Conservation (phyloP, 805 yeast species). For the Starmerella sp. region DNA sequence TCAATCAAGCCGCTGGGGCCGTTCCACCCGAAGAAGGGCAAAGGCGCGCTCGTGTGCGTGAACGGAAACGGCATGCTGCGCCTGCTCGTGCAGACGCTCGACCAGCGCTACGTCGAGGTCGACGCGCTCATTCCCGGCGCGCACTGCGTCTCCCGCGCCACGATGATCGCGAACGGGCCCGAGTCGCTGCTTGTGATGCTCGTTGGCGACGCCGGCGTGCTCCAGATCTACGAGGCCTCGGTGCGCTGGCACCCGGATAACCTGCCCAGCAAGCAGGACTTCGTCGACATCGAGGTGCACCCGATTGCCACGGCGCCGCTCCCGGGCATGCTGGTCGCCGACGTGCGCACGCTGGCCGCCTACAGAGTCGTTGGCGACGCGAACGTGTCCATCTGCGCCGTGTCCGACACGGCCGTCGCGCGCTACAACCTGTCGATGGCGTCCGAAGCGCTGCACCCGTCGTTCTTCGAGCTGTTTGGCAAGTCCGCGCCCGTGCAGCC, state of each 20-base stretch:
- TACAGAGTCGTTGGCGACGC: neutral
- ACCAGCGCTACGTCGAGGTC: conserved; percentile 20
- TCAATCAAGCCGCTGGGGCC: conserved; percentile 46
- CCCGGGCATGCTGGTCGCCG: neutral
- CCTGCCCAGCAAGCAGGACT: conserved; percentile 7
- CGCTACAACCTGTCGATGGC: conserved; percentile 5
- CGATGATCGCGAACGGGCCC: conserved; percentile 21
- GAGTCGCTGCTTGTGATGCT: conserved; percentile 25
- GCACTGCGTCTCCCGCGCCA: conserved; percentile 24
- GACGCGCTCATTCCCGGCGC: conserved; percentile 21
- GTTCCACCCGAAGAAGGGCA: conserved; percentile 54
- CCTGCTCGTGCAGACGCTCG: conserved; percentile 43
- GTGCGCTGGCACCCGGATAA: conserved; percentile 24
- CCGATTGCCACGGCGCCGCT: conserved; percentile 1
- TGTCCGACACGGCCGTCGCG: conserved; percentile 1
- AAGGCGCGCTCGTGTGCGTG: conserved; percentile 59
- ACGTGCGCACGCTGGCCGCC: neutral
- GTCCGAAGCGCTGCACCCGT: conserved; percentile 16
- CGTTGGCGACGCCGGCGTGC: conserved; percentile 18
- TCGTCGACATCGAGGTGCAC: conserved; percentile 1
- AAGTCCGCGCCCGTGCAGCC: conserved; percentile 13
- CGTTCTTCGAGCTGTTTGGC: conserved; percentile 19
- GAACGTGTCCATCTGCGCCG: conserved; percentile 6
- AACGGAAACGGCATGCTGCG: conserved; percentile 51
- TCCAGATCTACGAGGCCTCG: conserved; percentile 23